Evolutionary conservation across 352 stramenopile species (phyloP), one percentile per base, ranked within the genome.

Genomic region (Phytophthora pseudosyringae): DNA sequence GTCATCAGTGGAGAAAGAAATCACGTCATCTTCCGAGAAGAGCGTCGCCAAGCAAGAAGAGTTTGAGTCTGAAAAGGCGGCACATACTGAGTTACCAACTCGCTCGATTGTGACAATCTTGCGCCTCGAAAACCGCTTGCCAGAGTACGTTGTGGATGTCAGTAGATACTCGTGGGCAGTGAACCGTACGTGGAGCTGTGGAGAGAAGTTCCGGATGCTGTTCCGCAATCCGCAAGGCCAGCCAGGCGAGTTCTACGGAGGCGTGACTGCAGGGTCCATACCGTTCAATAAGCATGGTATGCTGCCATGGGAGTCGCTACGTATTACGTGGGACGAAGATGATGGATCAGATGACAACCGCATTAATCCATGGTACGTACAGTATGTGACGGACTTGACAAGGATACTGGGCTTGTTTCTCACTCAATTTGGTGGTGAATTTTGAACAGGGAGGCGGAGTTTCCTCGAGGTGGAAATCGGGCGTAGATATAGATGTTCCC

Each of bases 281-380:
- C 81, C 83, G 9, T 93, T 88, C 31, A 50, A 77, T 29, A 40
- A 54, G 6, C 80, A 83, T 57, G 85, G 85, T 0, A 67, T 95
- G 51, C 51, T 95, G n/a, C 83, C 83, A 10, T 95, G 87, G 84
- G 87, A 95, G 66, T 75, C 84, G 7, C 67, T 93, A 35, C 84
- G 83, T 16, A 80, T 95, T 59, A 88, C 86, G 39, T 95, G 86
- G 86, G 84, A 95, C 44, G 83, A 94, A 84, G 84, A 93, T 55
- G 87, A 93, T 45, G 87, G 87, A 29, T 87, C 81, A 18, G 82
- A 91, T 36, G 82, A 93, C 64, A 91, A 81, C 64, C 79, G 85
- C 45, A 89, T 95, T 55, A 95, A 95, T 46, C 87, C 87, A 48
- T 95, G 87, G 87, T 95, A 78, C 58, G 82, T 80, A 43, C 28